Evolutionary conservation across 2,329 filamentous ascomycete species (phyloP), one percentile per base, ranked within the genome.

Genomic region (Camillea tinctor): DNA sequence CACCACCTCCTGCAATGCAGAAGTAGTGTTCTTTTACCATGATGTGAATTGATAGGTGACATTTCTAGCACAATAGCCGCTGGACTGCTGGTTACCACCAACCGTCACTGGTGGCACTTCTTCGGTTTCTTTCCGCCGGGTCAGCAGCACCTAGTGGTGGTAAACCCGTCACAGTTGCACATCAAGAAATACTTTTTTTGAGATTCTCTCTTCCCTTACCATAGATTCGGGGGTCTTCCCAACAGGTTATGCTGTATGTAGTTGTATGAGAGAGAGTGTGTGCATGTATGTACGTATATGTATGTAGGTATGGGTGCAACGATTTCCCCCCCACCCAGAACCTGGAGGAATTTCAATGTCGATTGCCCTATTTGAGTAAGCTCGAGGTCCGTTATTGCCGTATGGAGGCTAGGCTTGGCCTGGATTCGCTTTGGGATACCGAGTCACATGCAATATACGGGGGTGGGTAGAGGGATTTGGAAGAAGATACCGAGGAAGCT

Each of bases 21-120:
- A 54, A 54, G 52, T 36, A 54, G 3, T 54, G 52, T 54, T 21
- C 52, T 36, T 54, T 54, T 36, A 36, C 24, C 52, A 54, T 44
- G 30, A 24, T 36, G 52, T 36, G 30, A 20, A 23, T 50, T 21
- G 19, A 23, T 50, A 50, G 49, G 49, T 50, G 49, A 50, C 19
- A 23, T 21, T 30, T n/a, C n/a, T 19, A 7, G 17, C 13, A 44
- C 36, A 50, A 50, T 50, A 50, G 49, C 49, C 49, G 49, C 49
- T 50, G 49, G 21, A 8, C 9, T 50, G 19, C 19, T 30, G 22
- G 23, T 19, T 53, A 23, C 26, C 19, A 53, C 26, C 23, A 23
- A 15, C 26, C 26, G 22, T 53, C 26, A 53, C 51, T 53, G 51
- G 51, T 53, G 51, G 51, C 51, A 23, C 51, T 53, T 53, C 23